phyloP scores from a whole-genome alignment of 805 yeast genomes.

The Nematodospora valgi region DNA sequence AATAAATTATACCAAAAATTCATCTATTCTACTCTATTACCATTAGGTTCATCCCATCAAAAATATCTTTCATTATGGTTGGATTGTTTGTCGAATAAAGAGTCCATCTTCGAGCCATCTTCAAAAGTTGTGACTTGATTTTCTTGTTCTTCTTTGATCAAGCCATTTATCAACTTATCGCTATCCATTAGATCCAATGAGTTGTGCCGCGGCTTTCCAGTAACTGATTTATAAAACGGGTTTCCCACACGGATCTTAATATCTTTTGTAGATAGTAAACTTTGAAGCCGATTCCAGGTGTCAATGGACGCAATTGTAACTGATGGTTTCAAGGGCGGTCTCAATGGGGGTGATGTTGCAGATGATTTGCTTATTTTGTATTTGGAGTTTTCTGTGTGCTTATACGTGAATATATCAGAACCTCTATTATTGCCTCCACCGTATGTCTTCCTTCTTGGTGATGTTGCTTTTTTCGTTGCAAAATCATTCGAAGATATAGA shows the following conservation, averaged over 20 bases:
- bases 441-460: background rate
- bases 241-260: constrained; percentile 8
- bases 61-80: no score
- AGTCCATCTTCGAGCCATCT: no score
- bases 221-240: constrained; percentile 13
- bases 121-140: no score
- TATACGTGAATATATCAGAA: constrained; percentile 7
- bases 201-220: no score
- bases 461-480: background rate
- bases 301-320: constrained; percentile 8
- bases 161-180: no score
- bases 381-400: background rate
- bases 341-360: constrained; percentile 4
- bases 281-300: constrained; percentile 4
- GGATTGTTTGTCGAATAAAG: no score
- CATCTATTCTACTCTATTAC: no score
- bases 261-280: constrained; percentile 3
- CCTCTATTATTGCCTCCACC: no score
- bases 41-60: no score
- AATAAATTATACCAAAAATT: no score
- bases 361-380: constrained; percentile 7
- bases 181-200: no score
- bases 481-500: no score
- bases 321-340: constrained; percentile 9
- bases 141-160: background rate